Conservation (phyloP, 352 stramenopile species). For the Phytophthora melonis region DNA sequence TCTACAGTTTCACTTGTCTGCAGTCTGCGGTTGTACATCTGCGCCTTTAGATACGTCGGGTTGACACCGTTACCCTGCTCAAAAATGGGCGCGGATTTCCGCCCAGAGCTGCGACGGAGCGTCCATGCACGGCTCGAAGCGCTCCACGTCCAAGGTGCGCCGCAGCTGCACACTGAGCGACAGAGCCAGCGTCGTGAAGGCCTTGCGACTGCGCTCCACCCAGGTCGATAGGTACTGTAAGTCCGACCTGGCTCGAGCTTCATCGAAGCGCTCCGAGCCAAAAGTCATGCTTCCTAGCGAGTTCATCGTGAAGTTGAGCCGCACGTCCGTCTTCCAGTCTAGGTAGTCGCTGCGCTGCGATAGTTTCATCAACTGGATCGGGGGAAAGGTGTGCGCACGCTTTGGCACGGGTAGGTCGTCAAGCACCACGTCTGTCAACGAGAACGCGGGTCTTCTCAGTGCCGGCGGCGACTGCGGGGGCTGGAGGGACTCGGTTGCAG, state of each 20-base stretch:
- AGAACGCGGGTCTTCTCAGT: background rate
- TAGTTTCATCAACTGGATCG: background rate
- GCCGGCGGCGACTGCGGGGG: too few species aligned
- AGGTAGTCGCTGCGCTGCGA: background rate
- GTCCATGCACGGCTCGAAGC: conserved; percentile 2
- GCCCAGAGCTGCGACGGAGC: background rate
- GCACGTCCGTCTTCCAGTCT: conserved; percentile 2
- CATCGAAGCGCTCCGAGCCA: background rate
- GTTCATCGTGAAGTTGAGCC: background rate
- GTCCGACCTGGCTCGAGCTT: background rate
- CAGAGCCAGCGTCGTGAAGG: background rate
- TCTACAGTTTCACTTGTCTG: background rate
- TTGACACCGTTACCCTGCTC: background rate
- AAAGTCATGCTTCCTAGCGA: conserved; percentile 1
- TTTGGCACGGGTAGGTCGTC: background rate
- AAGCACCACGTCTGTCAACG: background rate
- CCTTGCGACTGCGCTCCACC: background rate
- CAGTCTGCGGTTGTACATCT: background rate
- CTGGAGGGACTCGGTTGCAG: background rate
- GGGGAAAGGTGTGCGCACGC: background rate
- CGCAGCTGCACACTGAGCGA: background rate
- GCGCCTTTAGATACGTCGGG: background rate
- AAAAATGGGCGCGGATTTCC: background rate
- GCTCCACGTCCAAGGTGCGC: background rate
- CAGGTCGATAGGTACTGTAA: conserved; percentile 1